phyloP scores from a whole-genome alignment of 768 basidiomycete genomes.

The Lepiota brunneoincarnata region DNA sequence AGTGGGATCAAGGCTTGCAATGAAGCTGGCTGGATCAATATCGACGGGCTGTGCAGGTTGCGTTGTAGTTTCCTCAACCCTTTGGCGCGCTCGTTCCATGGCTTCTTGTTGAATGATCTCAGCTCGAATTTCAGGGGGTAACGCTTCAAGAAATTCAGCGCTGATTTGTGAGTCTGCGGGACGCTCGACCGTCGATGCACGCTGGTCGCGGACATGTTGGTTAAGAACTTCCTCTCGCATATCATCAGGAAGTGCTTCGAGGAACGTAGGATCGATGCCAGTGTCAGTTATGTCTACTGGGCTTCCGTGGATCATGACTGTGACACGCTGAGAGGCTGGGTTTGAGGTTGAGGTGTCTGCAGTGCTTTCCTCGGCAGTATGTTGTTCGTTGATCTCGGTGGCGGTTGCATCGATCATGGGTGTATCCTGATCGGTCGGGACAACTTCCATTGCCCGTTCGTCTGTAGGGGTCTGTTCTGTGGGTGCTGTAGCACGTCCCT shows the following conservation, averaged over 20 bases:
- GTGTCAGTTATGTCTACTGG: slow-evolving; percentile 97
- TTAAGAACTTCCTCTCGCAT: slow-evolving; percentile 98
- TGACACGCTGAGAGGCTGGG: slow-evolving; percentile 56
- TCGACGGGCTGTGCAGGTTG: slow-evolving; percentile 58
- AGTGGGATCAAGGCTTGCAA: slow-evolving; percentile 87
- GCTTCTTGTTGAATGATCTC: slow-evolving; percentile 97
- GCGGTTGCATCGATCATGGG: slow-evolving; percentile 30
- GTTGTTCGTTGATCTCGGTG: slow-evolving; percentile 24
- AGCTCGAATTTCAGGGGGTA: slow-evolving; percentile 94
- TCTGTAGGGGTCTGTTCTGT: slow-evolving; percentile 7
- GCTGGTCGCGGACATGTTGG: slow-evolving; percentile 93
- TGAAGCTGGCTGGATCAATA: slow-evolving; percentile 87
- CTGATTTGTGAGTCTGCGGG: slow-evolving; percentile 88
- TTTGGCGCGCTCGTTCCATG: slow-evolving; percentile 66
- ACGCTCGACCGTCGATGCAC: slow-evolving; percentile 70
- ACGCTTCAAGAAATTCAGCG: slow-evolving; percentile 91
- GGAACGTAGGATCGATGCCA: slow-evolving; percentile 96
- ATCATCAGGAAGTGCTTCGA: slow-evolving; percentile 96
- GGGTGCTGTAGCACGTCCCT: slow-evolving; percentile 10
- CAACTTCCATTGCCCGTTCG: slow-evolving; percentile 10
- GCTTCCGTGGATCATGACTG: slow-evolving; percentile 89
- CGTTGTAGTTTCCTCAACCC: slow-evolving; percentile 35
- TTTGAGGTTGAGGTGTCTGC: slow-evolving; percentile 18
- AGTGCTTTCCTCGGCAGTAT: slow-evolving; percentile 54
- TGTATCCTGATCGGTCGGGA: slow-evolving; percentile 23